These are phyloP conservation scores for Crassisporium funariophilum DNA, from an alignment of 768 basidiomycete species.

Conservation along the genomic window DNA sequence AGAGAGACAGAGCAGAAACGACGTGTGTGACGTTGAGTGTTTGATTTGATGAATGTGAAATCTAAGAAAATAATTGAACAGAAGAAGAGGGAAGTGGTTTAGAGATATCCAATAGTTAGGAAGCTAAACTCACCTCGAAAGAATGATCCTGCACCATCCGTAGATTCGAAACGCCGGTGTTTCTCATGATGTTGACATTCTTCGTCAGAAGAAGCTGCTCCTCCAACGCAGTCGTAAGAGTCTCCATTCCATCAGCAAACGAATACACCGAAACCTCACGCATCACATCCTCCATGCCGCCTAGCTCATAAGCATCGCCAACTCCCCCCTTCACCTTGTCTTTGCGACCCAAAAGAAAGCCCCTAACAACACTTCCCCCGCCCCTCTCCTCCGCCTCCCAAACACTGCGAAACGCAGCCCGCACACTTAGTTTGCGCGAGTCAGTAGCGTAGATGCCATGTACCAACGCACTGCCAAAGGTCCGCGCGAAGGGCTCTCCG, in stretches of 20 bases:
- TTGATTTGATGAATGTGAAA: conserved; percentile 16
- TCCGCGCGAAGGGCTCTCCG: conserved; percentile 68
- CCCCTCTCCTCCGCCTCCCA: conserved; percentile 71
- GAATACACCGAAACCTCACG: conserved; percentile 75
- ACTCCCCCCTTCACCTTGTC: conserved; percentile 12
- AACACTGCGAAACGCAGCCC: conserved; percentile 74
- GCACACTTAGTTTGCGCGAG: conserved; percentile 69
- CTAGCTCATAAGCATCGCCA: conserved; percentile 37
- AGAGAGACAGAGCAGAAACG: conserved; percentile 77
- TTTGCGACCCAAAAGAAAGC: conserved; percentile 40
- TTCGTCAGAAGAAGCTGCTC: conserved; percentile 40
- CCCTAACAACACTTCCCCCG: conserved; percentile 69
- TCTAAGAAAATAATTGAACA: conserved; percentile 13
- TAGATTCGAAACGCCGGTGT: conserved; percentile 41
- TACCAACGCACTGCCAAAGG: conserved; percentile 77
- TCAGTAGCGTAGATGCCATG: conserved; percentile 96
- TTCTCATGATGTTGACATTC: conserved; percentile 62
- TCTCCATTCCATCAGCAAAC: conserved; percentile 74
- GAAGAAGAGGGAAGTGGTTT: conserved; percentile 5
- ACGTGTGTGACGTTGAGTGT: conserved; percentile 57
- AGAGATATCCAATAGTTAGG: too few relatives aligned
- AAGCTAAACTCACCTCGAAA: conserved; percentile 50
- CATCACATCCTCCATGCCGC: conserved; percentile 50
- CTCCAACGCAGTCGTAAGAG: conserved; percentile 61
- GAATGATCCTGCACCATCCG: conserved; percentile 32